Base-by-base conservation (phyloP, 2,329 filamentous ascomycete genomes). In the Myriosclerotinia scirpicola region DNA sequence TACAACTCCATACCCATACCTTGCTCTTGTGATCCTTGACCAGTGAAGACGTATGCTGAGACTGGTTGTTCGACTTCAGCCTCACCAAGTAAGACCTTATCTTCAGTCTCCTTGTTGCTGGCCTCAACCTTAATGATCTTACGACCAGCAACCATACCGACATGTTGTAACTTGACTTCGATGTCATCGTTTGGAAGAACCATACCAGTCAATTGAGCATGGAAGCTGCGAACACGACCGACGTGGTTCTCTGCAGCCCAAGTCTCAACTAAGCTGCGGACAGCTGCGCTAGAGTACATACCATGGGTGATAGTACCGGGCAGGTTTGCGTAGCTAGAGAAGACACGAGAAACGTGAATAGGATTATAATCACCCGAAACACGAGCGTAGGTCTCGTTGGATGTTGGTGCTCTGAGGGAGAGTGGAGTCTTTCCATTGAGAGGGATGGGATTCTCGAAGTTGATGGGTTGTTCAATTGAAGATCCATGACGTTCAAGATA, bases 1-100 rank as follows among this genome's bases (percentile, higher is more conserved):
- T 99, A 99, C 62, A 99, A 85, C 76, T 98, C 95, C 95, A 99
- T 99, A 80, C 95, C 95, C 95, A 99, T 99, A 69, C 95, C 95
- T 79, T 99, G 95, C 80, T 99, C 95, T 79, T 99, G 96, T 61
- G 93, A 97, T 74, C 95, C 95, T 80, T 99, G 95, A 66, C 95
- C 95, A 70, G 96, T 99, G 80, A 99, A 99, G 73, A 99, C 92
- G 75, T 99, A 99, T 6, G 95, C 90, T 2, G 94, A 96, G 44
- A 95, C 92, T 9, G 96, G 96, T 78, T 99, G 95, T 80, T 99
- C 95, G 67, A 99, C 92, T 80, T 99, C 95, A 36, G 95, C 95
- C 80, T 98, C 94, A 76, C 92, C 95, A 61, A 97, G 83, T 5
- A 99, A 84, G 15, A 99, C 93, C 84, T 97, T 98, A 73, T 98